Base-by-base conservation (phyloP, 768 basidiomycete genomes). In the Leucosporidium creatinivorum region DNA sequence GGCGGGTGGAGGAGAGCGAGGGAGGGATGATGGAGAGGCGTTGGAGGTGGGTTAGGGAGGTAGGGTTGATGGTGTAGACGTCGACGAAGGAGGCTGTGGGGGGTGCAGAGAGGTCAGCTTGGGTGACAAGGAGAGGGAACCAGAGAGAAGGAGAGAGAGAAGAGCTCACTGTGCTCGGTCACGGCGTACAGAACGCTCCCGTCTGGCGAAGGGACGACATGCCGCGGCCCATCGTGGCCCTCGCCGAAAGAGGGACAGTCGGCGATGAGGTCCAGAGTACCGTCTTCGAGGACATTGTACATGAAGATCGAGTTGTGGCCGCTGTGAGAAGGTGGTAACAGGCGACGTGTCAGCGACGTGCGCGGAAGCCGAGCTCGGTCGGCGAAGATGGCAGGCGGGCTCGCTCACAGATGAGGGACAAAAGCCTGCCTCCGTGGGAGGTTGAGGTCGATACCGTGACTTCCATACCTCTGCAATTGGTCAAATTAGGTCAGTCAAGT, bases 361-460 rank as follows among this genome's bases (percentile, higher is more conserved):
- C 30, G 44, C 19, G 17, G 33, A 30, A 36, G 30, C n/a, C 12
- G 13, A 9, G 36, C 18, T 7, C 1, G n/a, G 30, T 7, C 21
- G 4, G 39, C 15, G 26, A 47, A 18, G 62, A 18, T 12, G 15
- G 15, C 5, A 15, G 39, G 15, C 39, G 39, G 39, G 10, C 13
- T 6, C 18, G 66, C 75, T 39, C 52, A 76, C 76, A 76, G 68
- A 48, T 75, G 74, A 1, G 76, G 76, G 8, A 75, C 69, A 28
- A 74, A 76, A 2, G 70, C 73, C 17, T 73, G 30, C 39, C 63
- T 61, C 0, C 19, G 23, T 0, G 63, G 55, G 9, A 65, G 66
- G 58, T 63, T 65, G 33, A 76, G 58, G 48, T 76, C 76, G 25
- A 75, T 69, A 23, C 68, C 73, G 25, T 76, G 76, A 19, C 73